Conservation (phyloP, 1,284 basidiomycete species). For the Wallemia mellicola region DNA sequence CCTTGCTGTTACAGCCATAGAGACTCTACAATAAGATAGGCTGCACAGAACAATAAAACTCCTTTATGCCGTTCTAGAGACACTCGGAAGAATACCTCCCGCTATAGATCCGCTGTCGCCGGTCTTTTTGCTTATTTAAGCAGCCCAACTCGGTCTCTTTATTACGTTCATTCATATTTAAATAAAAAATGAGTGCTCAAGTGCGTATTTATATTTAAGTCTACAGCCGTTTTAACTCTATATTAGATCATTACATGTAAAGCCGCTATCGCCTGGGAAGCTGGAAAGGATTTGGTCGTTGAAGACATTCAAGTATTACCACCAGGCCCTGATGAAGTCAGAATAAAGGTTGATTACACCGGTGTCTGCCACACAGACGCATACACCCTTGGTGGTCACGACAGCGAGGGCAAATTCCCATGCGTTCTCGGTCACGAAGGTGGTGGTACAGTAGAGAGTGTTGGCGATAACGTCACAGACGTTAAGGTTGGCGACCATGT, state of each 20-base stretch:
- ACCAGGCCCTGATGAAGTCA: slow-evolving; percentile 65
- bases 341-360: slow-evolving; percentile 68
- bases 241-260: slow-evolving; percentile 50
- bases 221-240: too few relatives aligned
- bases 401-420: slow-evolving; percentile 88
- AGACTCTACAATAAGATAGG: too few relatives aligned
- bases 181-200: too few relatives aligned
- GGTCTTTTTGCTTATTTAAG: too few relatives aligned
- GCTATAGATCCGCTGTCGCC: too few relatives aligned
- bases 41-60: too few relatives aligned
- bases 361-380: slow-evolving; percentile 97
- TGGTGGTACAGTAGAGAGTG: slow-evolving; percentile 32
- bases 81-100: too few relatives aligned
- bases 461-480: slow-evolving; percentile 70
- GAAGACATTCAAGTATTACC: slow-evolving; percentile 84
- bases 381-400: slow-evolving; percentile 84
- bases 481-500: slow-evolving; percentile 74
- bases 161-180: too few relatives aligned
- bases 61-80: too few relatives aligned
- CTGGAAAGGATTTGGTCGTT: slow-evolving; percentile 43
- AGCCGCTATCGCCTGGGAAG: slow-evolving; percentile 87
- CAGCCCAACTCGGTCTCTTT: too few relatives aligned
- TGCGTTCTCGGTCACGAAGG: slow-evolving; percentile 30
- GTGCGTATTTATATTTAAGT: too few relatives aligned
- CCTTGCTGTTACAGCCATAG: too few relatives aligned